phyloP scores from a whole-genome alignment of 1,139 yeast species.

The Lodderomyces parapsilosis region DNA sequence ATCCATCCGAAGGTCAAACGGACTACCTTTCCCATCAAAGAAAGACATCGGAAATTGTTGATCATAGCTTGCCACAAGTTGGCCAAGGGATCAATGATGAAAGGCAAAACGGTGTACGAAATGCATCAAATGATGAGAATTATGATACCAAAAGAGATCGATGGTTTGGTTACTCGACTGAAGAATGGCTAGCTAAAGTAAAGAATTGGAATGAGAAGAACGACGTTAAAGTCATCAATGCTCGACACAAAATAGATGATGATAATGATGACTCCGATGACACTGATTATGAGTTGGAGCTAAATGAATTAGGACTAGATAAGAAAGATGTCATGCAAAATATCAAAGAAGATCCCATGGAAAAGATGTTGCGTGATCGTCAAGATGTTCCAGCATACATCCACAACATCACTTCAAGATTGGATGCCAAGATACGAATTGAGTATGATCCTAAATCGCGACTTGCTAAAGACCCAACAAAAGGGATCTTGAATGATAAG shows the following conservation, averaged over 20 bases:
- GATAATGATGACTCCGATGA: constrained; percentile 24
- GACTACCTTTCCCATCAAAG: constrained; percentile 26
- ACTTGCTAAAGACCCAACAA: constrained; percentile 42
- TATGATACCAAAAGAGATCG: constrained; percentile 74
- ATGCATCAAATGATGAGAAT: constrained; percentile 30
- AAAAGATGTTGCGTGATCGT: constrained; percentile 44
- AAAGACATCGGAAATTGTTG: constrained; percentile 22
- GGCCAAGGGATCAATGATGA: constrained; percentile 37
- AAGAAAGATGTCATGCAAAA: constrained; percentile 25
- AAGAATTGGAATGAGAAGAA: constrained; percentile 44
- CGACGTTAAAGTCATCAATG: constrained; percentile 9
- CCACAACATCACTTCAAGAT: constrained; percentile 15
- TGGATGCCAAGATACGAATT: constrained; percentile 16
- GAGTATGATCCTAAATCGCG: constrained; percentile 60
- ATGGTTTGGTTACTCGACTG: constrained; percentile 71
- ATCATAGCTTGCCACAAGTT: constrained; percentile 30
- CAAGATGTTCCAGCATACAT: constrained; percentile 53
- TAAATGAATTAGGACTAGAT: constrained; percentile 46
- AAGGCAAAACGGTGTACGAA: constrained; percentile 16
- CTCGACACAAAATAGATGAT: no score
- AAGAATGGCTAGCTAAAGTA: constrained; percentile 56
- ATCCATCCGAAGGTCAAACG: constrained; percentile 12
- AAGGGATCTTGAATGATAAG: constrained; percentile 49
- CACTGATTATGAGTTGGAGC: constrained; percentile 49
- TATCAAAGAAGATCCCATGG: constrained; percentile 35